phyloP scores from a whole-genome alignment of 2,329 filamentous ascomycete genomes.

The Aspergillus bombycis region DNA sequence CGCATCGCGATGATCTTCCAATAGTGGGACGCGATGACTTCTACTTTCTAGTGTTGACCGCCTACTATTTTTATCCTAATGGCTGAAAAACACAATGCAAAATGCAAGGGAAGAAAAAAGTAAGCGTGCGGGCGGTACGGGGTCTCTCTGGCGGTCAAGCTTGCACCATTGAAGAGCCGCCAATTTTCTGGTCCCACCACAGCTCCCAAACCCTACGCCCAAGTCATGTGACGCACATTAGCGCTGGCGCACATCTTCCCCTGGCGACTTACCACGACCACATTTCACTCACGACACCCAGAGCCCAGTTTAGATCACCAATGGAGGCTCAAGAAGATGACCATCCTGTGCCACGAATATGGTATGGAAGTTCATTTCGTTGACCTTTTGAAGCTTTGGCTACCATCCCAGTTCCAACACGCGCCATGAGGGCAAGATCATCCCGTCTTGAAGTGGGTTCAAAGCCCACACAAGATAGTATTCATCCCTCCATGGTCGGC shows the following conservation, averaged over 20 bases:
- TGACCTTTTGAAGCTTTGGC: background rate
- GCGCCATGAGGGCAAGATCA: conserved; percentile 97
- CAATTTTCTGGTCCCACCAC: background rate
- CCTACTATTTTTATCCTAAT: background rate
- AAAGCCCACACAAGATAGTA: no score
- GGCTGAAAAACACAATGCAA: no score
- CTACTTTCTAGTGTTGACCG: background rate
- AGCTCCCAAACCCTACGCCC: conserved; percentile 26
- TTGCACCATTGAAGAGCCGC: no score
- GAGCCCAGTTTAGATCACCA: conserved; percentile 34
- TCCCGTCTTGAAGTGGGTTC: conserved; percentile 84
- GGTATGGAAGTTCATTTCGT: background rate
- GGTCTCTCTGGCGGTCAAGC: no score
- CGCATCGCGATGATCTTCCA: conserved; percentile 1
- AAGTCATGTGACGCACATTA: conserved; percentile 37
- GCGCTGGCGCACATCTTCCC: conserved; percentile 23
- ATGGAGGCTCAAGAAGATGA: background rate
- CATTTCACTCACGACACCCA: conserved; percentile 55
- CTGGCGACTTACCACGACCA: conserved; percentile 17
- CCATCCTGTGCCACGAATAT: background rate
- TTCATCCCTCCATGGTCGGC: background rate
- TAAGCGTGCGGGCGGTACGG: conserved; percentile 10
- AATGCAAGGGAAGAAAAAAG: background rate
- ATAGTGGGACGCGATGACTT: background rate
- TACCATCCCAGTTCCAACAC: conserved; percentile 79